These are phyloP conservation scores for Nicotiana attenuata DNA, from an alignment of 257 asterid genomes.

Conservation along the genomic window DNA sequence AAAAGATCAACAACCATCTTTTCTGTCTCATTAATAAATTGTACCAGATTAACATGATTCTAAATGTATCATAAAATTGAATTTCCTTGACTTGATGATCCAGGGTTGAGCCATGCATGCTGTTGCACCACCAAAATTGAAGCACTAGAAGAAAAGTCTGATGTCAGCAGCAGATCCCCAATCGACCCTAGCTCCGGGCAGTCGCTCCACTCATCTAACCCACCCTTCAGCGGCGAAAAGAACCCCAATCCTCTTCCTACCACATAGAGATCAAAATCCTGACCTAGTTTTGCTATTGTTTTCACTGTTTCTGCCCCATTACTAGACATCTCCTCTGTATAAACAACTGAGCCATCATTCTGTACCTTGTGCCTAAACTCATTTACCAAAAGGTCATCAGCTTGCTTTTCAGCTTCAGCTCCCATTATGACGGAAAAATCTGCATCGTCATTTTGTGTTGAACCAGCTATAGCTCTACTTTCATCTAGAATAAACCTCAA, in stretches of 20 bases:
- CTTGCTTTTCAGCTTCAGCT: conserved; percentile 8
- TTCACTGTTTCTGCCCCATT: conserved; percentile 24
- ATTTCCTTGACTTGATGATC: neutral
- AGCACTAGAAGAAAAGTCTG: conserved; percentile 20
- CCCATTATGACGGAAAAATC: neutral
- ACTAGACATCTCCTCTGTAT: conserved; percentile 16
- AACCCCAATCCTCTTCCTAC: conserved; percentile 22
- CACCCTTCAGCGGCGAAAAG: conserved; percentile 21
- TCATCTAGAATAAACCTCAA: conserved; percentile 9
- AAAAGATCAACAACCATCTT: neutral
- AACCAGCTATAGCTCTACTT: neutral
- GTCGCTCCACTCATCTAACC: conserved; percentile 29
- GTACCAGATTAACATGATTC: neutral
- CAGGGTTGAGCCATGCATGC: neutral
- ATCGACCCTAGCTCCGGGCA: conserved; percentile 25
- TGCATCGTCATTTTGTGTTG: neutral
- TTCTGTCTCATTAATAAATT: neutral
- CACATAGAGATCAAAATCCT: conserved; percentile 17
- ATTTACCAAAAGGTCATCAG: conserved; percentile 3
- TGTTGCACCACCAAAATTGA: conserved; percentile 27
- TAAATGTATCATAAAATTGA: neutral
- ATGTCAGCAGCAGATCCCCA: conserved; percentile 25
- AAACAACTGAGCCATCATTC: neutral
- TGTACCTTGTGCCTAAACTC: conserved; percentile 11
- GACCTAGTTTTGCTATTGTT: conserved; percentile 8